Conservation (phyloP, 2,329 filamentous ascomycete genomes). For the Aureobasidium vineae region DNA sequence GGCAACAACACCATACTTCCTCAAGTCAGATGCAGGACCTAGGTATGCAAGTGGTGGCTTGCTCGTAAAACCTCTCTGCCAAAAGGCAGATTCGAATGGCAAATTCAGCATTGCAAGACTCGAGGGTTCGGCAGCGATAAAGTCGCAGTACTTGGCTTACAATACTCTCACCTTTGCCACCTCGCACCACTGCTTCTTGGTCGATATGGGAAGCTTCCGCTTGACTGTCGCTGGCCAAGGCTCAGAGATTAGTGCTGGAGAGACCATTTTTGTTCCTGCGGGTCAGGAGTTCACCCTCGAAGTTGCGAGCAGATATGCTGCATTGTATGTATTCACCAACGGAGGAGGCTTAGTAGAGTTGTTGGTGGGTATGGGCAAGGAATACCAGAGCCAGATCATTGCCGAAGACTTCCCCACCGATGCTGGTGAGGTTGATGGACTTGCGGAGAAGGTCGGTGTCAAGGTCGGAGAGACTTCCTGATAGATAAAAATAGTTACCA, state of each 20-base stretch:
- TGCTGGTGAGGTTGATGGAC: not conserved
- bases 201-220: constrained; percentile 49
- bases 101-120: constrained; percentile 56
- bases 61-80: constrained; percentile 51
- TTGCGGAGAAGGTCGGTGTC: constrained; percentile 5
- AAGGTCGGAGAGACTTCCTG: constrained; percentile 3
- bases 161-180: constrained; percentile 39
- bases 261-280: constrained; percentile 52
- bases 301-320: constrained; percentile 50
- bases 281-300: constrained; percentile 48
- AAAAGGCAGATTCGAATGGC: constrained; percentile 48
- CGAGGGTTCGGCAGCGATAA: constrained; percentile 41
- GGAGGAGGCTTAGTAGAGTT: constrained; percentile 51
- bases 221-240: constrained; percentile 43
- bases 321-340: constrained; percentile 51
- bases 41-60: constrained; percentile 49
- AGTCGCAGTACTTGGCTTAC: constrained; percentile 35
- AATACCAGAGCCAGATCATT: constrained; percentile 30
- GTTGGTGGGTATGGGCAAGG: constrained; percentile 39
- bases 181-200: constrained; percentile 55
- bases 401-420: constrained; percentile 19
- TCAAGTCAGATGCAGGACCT: constrained; percentile 53
- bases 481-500: not conserved
- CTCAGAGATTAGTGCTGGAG: constrained; percentile 47
- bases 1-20: constrained; percentile 49